Conservation (phyloP, 805 yeast genomes). For the Scheffersomyces lignosus region DNA sequence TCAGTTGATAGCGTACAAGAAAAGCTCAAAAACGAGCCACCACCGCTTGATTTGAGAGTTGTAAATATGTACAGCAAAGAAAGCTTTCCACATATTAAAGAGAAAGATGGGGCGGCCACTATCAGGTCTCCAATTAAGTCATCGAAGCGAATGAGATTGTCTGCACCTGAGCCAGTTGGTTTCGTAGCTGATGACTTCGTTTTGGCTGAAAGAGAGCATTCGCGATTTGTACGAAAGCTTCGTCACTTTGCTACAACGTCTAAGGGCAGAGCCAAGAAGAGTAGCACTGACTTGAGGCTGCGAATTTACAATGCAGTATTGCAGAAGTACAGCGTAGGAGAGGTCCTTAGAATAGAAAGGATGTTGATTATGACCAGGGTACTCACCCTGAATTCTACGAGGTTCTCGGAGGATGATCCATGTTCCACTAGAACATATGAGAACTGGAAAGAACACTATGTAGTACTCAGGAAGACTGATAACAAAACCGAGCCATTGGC, state of each 20-base stretch:
- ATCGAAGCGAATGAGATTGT: no score
- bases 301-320: constrained; percentile 23
- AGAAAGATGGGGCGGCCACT: no score
- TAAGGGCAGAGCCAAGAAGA: constrained; percentile 18
- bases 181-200: no score
- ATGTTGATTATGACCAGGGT: constrained; percentile 65
- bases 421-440: constrained; percentile 59
- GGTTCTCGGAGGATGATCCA: constrained; percentile 50
- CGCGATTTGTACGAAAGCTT: constrained; percentile 17
- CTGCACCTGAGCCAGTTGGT: no score
- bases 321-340: constrained; percentile 49
- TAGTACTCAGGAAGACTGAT: constrained; percentile 68
- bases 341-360: constrained; percentile 62
- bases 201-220: constrained; percentile 15
- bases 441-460: constrained; percentile 78
- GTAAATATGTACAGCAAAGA: no score
- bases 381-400: constrained; percentile 21
- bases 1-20: no score
- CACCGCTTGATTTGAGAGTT: no score
- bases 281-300: constrained; percentile 16
- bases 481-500: constrained; percentile 50
- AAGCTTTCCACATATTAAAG: no score
- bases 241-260: constrained; percentile 24
- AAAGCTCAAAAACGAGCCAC: no score
- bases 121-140: no score